phyloP scores from a whole-genome alignment of 1,284 basidiomycete genomes.

The Ustilago sp. region DNA sequence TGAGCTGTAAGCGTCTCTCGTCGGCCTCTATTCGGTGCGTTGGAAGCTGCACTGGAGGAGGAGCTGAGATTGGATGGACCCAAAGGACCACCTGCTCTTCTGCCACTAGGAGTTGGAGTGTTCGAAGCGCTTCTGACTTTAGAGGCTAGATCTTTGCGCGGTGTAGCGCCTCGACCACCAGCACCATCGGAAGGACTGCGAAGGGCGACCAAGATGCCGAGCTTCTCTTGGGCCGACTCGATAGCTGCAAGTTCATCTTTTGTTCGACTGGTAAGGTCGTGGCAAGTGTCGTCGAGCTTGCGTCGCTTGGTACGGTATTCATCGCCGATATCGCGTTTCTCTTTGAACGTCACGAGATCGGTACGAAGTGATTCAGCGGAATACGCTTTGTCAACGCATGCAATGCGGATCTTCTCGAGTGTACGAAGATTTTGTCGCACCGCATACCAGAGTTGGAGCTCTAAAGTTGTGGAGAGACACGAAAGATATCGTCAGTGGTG shows the following conservation, averaged over 20 bases:
- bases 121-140: slow-evolving; percentile 26
- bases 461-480: slow-evolving; percentile 17
- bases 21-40: slow-evolving; percentile 16
- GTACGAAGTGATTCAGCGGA: slow-evolving; percentile 29
- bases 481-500: background rate
- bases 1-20: slow-evolving; percentile 41
- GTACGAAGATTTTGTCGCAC: slow-evolving; percentile 58
- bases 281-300: slow-evolving; percentile 47
- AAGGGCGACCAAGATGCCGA: slow-evolving; percentile 58
- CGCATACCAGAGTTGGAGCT: slow-evolving; percentile 65
- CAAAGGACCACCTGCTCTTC: slow-evolving; percentile 18
- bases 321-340: slow-evolving; percentile 47
- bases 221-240: slow-evolving; percentile 58
- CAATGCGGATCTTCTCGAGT: slow-evolving; percentile 58
- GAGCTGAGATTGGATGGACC: slow-evolving; percentile 33
- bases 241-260: slow-evolving; percentile 58
- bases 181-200: slow-evolving; percentile 42
- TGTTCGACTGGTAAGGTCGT: slow-evolving; percentile 44
- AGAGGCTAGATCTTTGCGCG: slow-evolving; percentile 33
- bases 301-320: slow-evolving; percentile 51
- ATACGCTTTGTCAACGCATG: slow-evolving; percentile 41
- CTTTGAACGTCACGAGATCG: slow-evolving; percentile 35
- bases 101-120: slow-evolving; percentile 35
- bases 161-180: slow-evolving; percentile 28
- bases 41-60: slow-evolving; percentile 14